phyloP scores from a whole-genome alignment of 768 basidiomycete species.

The Leccinum ochraceum region DNA sequence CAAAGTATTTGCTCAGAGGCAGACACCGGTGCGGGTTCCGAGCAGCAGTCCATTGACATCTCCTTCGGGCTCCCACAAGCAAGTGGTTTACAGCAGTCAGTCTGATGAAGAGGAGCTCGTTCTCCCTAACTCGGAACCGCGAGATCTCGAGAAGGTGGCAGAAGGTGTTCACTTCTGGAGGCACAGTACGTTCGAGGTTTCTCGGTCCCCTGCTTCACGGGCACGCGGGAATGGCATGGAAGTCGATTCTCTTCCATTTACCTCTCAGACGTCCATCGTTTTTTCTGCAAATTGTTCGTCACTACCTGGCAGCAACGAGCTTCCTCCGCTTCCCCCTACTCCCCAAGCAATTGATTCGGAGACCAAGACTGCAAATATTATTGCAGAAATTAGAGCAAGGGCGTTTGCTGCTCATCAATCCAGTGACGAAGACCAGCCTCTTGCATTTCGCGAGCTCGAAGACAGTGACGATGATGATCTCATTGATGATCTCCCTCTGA shows the following conservation, averaged over 20 bases:
- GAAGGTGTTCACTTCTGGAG: conserved; percentile 48
- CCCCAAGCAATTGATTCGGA: conserved; percentile 35
- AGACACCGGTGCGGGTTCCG: conserved; percentile 6
- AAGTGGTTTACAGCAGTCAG: conserved; percentile 62
- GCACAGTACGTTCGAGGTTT: conserved; percentile 28
- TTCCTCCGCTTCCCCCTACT: conserved; percentile 29
- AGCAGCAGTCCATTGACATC: conserved; percentile 10
- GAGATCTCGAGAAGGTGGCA: conserved; percentile 33
- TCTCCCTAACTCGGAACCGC: conserved; percentile 27
- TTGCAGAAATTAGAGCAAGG: conserved; percentile 65
- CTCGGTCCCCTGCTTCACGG: conserved; percentile 3
- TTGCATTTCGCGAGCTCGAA: conserved; percentile 45
- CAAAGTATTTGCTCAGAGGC: conserved; percentile 18
- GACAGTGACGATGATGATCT: conserved; percentile 54
- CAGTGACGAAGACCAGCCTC: conserved; percentile 44
- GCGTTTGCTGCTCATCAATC: conserved; percentile 48
- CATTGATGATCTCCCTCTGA: conserved; percentile 21
- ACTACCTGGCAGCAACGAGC: conserved; percentile 22
- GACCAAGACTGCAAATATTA: conserved; percentile 55
- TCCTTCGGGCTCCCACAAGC: conserved; percentile 25
- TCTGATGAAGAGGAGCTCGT: conserved; percentile 64
- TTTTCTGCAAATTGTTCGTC: conserved; percentile 23
- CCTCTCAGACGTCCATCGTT: conserved; percentile 15
- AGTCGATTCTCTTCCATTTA: conserved; percentile 12
- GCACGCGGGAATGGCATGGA: conserved; percentile 20